phyloP scores from a whole-genome alignment of 306 rosid species.

The Oemleria cerasiformis region DNA sequence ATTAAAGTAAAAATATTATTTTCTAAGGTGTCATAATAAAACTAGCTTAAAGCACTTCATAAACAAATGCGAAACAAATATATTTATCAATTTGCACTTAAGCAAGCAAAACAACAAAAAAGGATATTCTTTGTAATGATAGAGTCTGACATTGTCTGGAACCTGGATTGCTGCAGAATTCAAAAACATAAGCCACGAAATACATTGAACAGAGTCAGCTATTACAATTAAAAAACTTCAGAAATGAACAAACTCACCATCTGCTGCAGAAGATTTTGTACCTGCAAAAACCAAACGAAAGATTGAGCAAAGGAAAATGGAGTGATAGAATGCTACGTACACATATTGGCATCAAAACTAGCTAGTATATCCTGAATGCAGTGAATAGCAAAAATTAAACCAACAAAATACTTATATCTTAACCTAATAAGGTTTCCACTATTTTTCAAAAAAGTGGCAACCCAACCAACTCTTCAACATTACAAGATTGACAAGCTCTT shows the following conservation, averaged over 20 bases:
- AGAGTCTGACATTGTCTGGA: conserved; percentile 53
- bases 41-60: neutral
- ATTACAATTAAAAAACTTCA: conserved; percentile 15
- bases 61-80: neutral
- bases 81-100: neutral
- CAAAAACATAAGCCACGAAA: conserved; percentile 14
- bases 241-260: conserved; percentile 41
- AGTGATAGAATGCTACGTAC: neutral
- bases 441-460: neutral
- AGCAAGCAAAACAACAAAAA: conserved; percentile 7
- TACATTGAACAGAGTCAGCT: neutral
- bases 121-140: conserved; percentile 60
- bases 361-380: neutral
- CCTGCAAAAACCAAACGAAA: conserved; percentile 29
- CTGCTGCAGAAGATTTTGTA: conserved; percentile 52
- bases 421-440: neutral
- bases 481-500: neutral
- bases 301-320: conserved; percentile 13
- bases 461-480: neutral
- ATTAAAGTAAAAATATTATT: neutral
- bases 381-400: neutral
- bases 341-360: neutral
- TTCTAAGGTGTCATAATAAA: neutral
- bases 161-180: conserved; percentile 46
- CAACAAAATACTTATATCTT: neutral